phyloP scores from a whole-genome alignment of 345 rosid genomes.

The Salix dunnii region DNA sequence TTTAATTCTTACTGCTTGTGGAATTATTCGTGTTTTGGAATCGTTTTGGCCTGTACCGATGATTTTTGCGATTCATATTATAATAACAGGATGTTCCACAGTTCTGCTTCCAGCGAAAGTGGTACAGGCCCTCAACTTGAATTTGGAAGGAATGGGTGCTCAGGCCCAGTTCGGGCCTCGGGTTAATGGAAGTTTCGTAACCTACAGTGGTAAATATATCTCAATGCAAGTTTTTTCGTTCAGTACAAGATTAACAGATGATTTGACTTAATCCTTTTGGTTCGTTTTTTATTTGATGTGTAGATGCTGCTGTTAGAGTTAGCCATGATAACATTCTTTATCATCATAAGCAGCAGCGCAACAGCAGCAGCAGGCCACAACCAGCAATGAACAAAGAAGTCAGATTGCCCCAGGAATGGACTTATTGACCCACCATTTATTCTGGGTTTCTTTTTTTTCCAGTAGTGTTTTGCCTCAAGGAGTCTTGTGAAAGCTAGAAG shows the following conservation, averaged over 20 bases:
- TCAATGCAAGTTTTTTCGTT: neutral
- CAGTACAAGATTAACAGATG: neutral
- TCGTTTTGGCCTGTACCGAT: neutral
- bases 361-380: conserved; percentile 16
- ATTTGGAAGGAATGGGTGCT: conserved; percentile 37
- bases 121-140: conserved; percentile 65
- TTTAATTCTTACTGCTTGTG: neutral
- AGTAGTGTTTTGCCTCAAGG: neutral
- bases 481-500: neutral
- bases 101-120: conserved; percentile 82
- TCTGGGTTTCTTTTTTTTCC: neutral
- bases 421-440: conserved; percentile 35
- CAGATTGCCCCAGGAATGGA: conserved; percentile 70
- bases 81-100: conserved; percentile 37
- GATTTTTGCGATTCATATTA: neutral
- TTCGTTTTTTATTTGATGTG: neutral
- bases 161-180: conserved; percentile 36
- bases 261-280: neutral
- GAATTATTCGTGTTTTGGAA: neutral
- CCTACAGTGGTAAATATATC: conserved; percentile 18
- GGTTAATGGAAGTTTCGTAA: conserved; percentile 10
- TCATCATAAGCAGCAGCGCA: conserved; percentile 34
- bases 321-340: conserved; percentile 10
- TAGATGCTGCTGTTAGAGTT: conserved; percentile 24
- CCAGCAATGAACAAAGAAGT: conserved; percentile 30